Conservation (phyloP, 2,329 filamentous ascomycete species). For the Diaporthe sp. region DNA sequence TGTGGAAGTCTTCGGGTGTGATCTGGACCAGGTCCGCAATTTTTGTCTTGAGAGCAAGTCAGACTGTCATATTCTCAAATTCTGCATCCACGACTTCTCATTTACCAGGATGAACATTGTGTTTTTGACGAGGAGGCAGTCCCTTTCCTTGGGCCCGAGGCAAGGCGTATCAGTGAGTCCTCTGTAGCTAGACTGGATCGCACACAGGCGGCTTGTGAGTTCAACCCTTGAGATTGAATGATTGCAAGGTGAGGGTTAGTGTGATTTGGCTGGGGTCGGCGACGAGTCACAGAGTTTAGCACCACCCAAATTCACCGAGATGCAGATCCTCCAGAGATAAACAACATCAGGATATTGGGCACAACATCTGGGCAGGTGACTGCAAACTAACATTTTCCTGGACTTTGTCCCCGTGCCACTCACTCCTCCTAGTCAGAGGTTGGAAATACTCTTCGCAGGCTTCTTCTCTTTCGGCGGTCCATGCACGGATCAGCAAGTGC, state of each 20-base stretch:
- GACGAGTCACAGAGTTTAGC: slow-evolving; percentile 15
- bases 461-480: not conserved
- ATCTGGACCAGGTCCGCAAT: slow-evolving; percentile 96
- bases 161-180: not conserved
- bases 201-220: not conserved
- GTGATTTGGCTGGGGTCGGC: slow-evolving; percentile 11
- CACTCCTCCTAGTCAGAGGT: not conserved
- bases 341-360: not conserved
- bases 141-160: too few relatives aligned
- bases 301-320: not conserved
- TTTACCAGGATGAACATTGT: slow-evolving; percentile 67
- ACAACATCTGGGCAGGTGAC: not conserved
- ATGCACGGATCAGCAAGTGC: slow-evolving; percentile 28
- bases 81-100: not conserved
- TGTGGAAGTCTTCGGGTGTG: slow-evolving; percentile 87
- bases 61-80: not conserved
- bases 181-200: not conserved
- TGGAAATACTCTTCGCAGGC: not conserved
- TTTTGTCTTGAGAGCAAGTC: slow-evolving; percentile 75
- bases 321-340: not conserved
- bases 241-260: slow-evolving; percentile 37
- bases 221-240: not conserved
- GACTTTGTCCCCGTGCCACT: too few relatives aligned
- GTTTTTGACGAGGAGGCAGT: slow-evolving; percentile 7
- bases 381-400: not conserved